These are phyloP conservation scores for Mimosa pudica DNA, from an alignment of 306 rosid species.

Conservation along the genomic window DNA sequence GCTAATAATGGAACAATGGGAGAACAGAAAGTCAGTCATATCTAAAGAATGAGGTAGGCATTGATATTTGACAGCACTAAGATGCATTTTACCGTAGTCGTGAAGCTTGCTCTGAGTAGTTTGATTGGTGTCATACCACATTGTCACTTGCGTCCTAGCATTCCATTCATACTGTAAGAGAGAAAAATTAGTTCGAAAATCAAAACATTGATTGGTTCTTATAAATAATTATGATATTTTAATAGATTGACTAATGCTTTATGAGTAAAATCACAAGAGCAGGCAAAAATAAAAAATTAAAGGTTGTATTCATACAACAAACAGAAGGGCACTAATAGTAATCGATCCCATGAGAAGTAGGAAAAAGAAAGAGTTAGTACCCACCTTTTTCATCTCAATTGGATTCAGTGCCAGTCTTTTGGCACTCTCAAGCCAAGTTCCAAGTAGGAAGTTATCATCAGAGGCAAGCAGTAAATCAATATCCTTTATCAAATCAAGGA, in stretches of 20 bases:
- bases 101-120: constrained; percentile 82
- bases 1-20: constrained; percentile 45
- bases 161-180: constrained; percentile 88
- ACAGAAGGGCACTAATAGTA: constrained; percentile 1
- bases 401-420: constrained; percentile 68
- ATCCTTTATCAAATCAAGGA: constrained; percentile 77
- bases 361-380: constrained; percentile 6
- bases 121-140: constrained; percentile 86
- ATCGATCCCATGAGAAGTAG: neutral
- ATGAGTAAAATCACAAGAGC: neutral
- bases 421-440: constrained; percentile 94
- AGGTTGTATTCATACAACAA: neutral
- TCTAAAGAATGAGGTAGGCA: constrained; percentile 14
- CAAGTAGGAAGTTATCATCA: constrained; percentile 80
- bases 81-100: constrained; percentile 71
- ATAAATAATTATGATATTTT: neutral
- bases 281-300: neutral
- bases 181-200: neutral
- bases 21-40: constrained; percentile 24
- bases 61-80: neutral
- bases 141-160: constrained; percentile 91
- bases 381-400: constrained; percentile 69
- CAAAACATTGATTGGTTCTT: neutral
- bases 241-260: neutral
- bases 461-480: constrained; percentile 79